These are phyloP conservation scores for Chrysoporthe cubensis DNA, from an alignment of 2,329 filamentous ascomycete species.

Conservation along the genomic window DNA sequence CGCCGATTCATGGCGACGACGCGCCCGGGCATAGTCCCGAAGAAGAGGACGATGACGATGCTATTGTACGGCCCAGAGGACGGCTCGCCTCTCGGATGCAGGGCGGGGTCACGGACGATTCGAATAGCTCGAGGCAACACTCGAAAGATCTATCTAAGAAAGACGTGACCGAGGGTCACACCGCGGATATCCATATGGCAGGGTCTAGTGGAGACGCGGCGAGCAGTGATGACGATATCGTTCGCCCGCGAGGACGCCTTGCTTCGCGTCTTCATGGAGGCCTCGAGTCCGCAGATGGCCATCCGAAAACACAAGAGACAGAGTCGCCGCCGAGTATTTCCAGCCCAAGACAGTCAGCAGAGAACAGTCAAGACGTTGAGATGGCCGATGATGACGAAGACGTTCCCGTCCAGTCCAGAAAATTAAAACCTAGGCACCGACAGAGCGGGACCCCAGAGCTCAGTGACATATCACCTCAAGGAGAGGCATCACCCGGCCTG, in stretches of 20 bases:
- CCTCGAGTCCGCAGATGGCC: neutral
- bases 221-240: constrained; percentile 54
- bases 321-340: constrained; percentile 45
- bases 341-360: constrained; percentile 31
- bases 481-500: constrained; percentile 52
- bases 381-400: constrained; percentile 43
- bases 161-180: constrained; percentile 35
- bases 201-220: constrained; percentile 33
- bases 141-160: constrained; percentile 48
- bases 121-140: constrained; percentile 43
- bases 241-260: constrained; percentile 64
- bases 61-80: constrained; percentile 60
- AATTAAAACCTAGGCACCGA: constrained; percentile 42
- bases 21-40: constrained; percentile 27
- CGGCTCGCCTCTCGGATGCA: constrained; percentile 69
- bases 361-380: constrained; percentile 27
- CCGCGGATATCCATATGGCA: constrained; percentile 28
- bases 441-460: constrained; percentile 41
- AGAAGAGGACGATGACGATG: constrained; percentile 51
- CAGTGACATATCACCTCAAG: constrained; percentile 38
- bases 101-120: constrained; percentile 34
- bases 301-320: constrained; percentile 43
- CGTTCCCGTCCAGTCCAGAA: constrained; percentile 46
- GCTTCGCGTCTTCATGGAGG: constrained; percentile 61
- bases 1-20: constrained; percentile 8